phyloP scores from a whole-genome alignment of 225 moss, liverwort and hornwort species.

The Pseudisothecium myosuroides region DNA sequence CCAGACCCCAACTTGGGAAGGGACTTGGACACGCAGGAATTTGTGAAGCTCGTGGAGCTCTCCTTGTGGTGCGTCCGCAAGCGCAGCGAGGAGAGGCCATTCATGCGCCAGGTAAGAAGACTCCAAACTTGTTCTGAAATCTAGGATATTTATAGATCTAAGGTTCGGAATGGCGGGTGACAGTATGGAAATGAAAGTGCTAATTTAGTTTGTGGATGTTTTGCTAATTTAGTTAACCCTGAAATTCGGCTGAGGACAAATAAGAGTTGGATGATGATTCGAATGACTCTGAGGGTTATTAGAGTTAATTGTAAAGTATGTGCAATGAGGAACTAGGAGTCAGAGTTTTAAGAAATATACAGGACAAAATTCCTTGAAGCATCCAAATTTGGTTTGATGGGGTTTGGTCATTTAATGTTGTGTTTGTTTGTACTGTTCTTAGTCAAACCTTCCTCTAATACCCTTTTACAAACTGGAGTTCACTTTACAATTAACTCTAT shows the following conservation, averaged over 20 bases:
- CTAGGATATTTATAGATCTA: accelerated
- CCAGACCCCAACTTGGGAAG: background rate
- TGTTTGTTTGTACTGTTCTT: background rate
- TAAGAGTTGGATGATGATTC: background rate
- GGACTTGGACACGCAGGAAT: background rate
- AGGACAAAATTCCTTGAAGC: background rate
- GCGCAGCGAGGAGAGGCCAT: background rate
- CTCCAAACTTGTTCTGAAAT: background rate
- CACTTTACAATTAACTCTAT: background rate
- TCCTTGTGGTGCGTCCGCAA: background rate
- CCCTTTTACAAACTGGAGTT: background rate
- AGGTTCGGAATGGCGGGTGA: background rate
- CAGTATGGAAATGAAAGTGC: background rate
- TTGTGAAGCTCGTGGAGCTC: background rate
- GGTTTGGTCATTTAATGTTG: background rate
- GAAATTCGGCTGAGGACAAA: background rate
- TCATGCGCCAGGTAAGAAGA: background rate
- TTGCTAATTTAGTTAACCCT: background rate
- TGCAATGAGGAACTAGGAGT: background rate
- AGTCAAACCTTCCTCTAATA: background rate
- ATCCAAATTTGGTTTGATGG: background rate
- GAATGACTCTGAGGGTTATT: background rate
- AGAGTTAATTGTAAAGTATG: too few relatives aligned
- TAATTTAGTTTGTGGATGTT: background rate
- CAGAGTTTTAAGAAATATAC: background rate